These are phyloP conservation scores for Pistacia integerrima DNA, from an alignment of 345 rosid genomes.

Conservation along the genomic window DNA sequence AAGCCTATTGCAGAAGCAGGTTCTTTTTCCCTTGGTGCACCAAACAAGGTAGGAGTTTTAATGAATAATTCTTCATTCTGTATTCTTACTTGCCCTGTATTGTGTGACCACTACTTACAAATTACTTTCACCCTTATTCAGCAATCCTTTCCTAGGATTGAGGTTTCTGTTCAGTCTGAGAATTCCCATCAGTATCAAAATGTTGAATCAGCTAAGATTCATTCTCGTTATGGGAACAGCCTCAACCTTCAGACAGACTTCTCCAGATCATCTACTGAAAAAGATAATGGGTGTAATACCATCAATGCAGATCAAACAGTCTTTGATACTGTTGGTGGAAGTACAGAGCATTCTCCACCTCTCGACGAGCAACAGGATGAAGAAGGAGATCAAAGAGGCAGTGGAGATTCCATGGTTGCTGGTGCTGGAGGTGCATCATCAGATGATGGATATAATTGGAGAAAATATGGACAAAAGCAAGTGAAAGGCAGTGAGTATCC, in stretches of 20 bases:
- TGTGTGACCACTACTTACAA: conserved; percentile 26
- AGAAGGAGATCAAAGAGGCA: conserved; percentile 70
- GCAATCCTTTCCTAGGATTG: conserved; percentile 49
- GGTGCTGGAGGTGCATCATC: conserved; percentile 62
- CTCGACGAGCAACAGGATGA: conserved; percentile 68
- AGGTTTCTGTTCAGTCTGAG: conserved; percentile 54
- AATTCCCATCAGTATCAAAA: conserved; percentile 46
- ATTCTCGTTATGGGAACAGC: conserved; percentile 41
- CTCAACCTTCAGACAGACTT: conserved; percentile 43
- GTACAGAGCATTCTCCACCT: conserved; percentile 53
- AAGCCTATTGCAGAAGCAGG: conserved; percentile 57
- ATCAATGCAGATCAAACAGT: conserved; percentile 37
- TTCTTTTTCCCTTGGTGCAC: conserved; percentile 48
- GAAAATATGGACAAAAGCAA: conserved; percentile 95
- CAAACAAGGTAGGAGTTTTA: conserved; percentile 37
- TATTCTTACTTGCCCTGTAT: not conserved
- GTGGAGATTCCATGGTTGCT: conserved; percentile 50
- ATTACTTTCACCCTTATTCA: conserved; percentile 32
- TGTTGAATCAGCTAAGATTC: conserved; percentile 37
- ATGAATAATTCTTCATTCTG: not conserved
- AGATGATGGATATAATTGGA: conserved; percentile 95
- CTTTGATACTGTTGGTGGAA: conserved; percentile 40
- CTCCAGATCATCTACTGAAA: conserved; percentile 40
- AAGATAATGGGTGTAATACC: conserved; percentile 35
- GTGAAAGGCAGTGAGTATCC: conserved; percentile 98